Evolutionary conservation across 225 moss, liverwort and hornwort species (phyloP).

Genomic region (Climacium dendroides): DNA sequence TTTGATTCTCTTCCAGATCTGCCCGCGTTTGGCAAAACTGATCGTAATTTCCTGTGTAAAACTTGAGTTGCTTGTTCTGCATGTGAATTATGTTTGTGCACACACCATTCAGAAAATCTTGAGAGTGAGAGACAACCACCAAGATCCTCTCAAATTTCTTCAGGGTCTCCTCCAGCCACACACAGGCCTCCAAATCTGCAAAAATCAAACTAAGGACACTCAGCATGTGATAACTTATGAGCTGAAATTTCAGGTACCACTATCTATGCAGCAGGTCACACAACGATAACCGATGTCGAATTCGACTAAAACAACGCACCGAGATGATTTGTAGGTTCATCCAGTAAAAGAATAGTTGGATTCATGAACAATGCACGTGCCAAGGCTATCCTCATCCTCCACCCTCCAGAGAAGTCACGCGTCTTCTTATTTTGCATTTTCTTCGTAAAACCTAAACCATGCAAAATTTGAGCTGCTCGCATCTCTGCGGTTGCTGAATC

Average conservation of each 20-base stretch:
- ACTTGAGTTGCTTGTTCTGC: constrained; percentile 82
- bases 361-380: constrained; percentile 95
- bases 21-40: constrained; percentile 66
- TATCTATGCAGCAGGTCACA: background rate
- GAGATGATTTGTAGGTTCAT: constrained; percentile 97
- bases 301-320: constrained; percentile 9
- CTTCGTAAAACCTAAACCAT: constrained; percentile 83
- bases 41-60: constrained; percentile 79
- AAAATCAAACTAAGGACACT: background rate
- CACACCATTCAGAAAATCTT: constrained; percentile 80
- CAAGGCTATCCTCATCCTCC: constrained; percentile 92
- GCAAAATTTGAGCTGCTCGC: constrained; percentile 82
- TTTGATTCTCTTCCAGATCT: constrained; percentile 87
- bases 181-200: constrained; percentile 85
- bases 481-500: constrained; percentile 93
- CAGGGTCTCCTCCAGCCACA: constrained; percentile 76
- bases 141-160: constrained; percentile 89
- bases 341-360: constrained; percentile 84
- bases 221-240: background rate
- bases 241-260: background rate
- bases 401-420: constrained; percentile 89
- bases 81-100: constrained; percentile 93
- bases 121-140: constrained; percentile 83
- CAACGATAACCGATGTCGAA: background rate
- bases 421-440: constrained; percentile 94